Conservation (phyloP, 345 rosid species). For the Gossypium thurberi region DNA sequence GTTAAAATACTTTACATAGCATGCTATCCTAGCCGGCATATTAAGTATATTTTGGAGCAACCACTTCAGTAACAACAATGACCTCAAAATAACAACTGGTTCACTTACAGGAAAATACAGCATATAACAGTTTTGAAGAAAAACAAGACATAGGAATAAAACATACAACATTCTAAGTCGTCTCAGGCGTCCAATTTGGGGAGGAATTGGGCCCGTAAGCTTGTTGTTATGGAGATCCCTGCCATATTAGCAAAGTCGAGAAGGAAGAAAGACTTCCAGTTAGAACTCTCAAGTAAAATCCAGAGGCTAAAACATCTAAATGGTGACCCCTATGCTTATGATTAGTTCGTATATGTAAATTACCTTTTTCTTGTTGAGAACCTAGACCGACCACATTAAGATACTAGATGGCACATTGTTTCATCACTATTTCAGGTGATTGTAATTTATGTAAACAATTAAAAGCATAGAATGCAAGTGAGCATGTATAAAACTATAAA, state of each 20-base stretch:
- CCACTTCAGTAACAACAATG: background rate
- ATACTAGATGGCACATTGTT: background rate
- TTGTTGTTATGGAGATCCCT: conserved; percentile 98
- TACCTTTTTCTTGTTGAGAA: background rate
- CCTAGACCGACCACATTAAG: background rate
- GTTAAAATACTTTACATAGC: background rate
- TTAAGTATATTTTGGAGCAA: background rate
- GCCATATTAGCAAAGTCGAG: conserved; percentile 5
- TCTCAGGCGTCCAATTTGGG: conserved; percentile 83
- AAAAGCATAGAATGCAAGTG: background rate
- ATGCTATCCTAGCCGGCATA: background rate
- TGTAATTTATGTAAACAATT: background rate
- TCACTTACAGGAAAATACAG: background rate
- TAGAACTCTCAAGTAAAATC: background rate
- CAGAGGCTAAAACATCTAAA: background rate
- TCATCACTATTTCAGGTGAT: background rate
- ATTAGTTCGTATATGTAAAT: background rate
- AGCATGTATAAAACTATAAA: background rate
- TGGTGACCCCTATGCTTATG: background rate
- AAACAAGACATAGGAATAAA: background rate
- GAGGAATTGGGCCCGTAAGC: conserved; percentile 93
- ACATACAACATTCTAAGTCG: conserved; percentile 75
- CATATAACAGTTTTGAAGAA: background rate
- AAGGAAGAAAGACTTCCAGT: background rate
- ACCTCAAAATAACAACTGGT: background rate